Base-by-base conservation (phyloP, 1,139 yeast genomes). In the Debaryomycetaceae sp. region DNA sequence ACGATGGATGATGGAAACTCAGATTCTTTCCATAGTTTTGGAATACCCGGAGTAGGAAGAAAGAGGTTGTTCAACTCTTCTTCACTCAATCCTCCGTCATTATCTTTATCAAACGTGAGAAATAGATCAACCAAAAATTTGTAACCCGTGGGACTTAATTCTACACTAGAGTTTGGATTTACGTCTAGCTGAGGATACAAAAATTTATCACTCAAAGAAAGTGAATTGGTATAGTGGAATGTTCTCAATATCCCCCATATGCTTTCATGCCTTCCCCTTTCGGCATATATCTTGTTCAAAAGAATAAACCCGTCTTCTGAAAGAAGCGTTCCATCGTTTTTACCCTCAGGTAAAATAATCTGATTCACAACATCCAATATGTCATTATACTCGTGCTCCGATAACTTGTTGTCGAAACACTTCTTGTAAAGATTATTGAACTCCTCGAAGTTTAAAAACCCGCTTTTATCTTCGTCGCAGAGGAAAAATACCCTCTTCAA, bases 251-350 rank as follows among this genome's bases (percentile, higher is more conserved):
- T 87, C 0, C 96, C 95, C 98, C 98, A 92, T 0, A 88, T 84
- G 0, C 98, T 91, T 58, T 92, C 98, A 58, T 92, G 98, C 33
- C 98, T 70, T 0, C 98, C 98, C 34, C 80, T 78, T 51, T 88
- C 95, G 1, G 95, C 95, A 57, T 85, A 92, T 29, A 86, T 65
- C 53, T 84, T 85, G 60, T 88, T 88, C 40, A 92, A 65, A 1
- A 79, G 64, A 5, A 92, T 65, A 52, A 92, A 92, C 0, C 95
- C 98, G 36, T 78, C 80, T 39, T 76, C 78, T 0, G 89, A 78
- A 2, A 92, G 66, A 0, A 95, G 95, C 26, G 38, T 41, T 5
- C 53, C 53, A 11, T 45, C 41, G 9, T 41, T 42, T 11, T 47
- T 48, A 2, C 36, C 38, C 7, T 57, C 64, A 4, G 67, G 67